Evolutionary conservation across 2,329 filamentous ascomycete species (phyloP).

Genomic region (Colletotrichum costaricense): DNA sequence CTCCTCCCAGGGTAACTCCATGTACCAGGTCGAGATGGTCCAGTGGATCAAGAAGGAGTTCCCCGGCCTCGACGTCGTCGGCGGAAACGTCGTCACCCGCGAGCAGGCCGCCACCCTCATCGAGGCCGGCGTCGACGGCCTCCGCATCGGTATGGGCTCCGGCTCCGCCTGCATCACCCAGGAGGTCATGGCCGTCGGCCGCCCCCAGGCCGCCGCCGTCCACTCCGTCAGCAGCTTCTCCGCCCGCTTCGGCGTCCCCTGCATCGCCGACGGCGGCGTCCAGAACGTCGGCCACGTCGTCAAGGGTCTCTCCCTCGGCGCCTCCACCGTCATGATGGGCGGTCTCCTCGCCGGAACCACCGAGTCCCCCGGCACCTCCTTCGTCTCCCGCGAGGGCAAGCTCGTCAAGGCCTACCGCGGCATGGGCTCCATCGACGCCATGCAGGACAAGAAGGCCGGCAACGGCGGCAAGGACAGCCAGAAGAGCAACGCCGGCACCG

Average conservation of each 20-base stretch:
- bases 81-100: conserved; percentile 97
- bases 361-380: conserved; percentile 96
- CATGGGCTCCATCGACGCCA: conserved; percentile 98
- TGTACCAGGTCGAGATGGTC: conserved; percentile 99
- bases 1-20: conserved; percentile 97
- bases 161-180: conserved; percentile 99
- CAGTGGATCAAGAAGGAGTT: conserved; percentile 92
- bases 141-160: conserved; percentile 98
- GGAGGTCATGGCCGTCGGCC: conserved; percentile 98
- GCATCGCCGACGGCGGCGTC: conserved; percentile 97
- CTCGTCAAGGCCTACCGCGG: conserved; percentile 99
- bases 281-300: conserved; percentile 99
- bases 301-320: conserved; percentile 95
- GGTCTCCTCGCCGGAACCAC: conserved; percentile 96
- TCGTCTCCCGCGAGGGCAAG: conserved; percentile 95
- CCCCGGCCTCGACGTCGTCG: conserved; percentile 92
- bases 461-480: conserved; percentile 77
- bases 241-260: conserved; percentile 92
- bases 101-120: conserved; percentile 95
- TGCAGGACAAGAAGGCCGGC: conserved; percentile 98
- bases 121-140: conserved; percentile 92
- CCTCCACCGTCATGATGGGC: conserved; percentile 99
- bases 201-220: conserved; percentile 93
- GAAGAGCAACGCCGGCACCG: conserved; percentile 92
- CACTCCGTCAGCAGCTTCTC: conserved; percentile 92